Base-by-base conservation (phyloP, 148 eudicot genomes). In the Chenopodium quinoa region DNA sequence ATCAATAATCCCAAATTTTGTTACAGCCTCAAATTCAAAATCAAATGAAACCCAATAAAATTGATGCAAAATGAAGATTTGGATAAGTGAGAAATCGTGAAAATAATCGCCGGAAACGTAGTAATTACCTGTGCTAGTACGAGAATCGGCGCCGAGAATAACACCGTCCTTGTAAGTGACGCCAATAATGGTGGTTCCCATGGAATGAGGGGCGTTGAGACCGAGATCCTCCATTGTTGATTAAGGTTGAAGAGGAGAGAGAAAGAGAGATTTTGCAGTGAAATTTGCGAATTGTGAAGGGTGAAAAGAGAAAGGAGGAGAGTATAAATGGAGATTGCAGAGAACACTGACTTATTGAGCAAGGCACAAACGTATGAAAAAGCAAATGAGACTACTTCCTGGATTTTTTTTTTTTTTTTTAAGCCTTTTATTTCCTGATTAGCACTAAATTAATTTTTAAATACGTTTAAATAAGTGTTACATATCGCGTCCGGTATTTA, bases 101-200 rank as follows among this genome's bases (percentile, higher is more conserved):
- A 31, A 64, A 46, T 9, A 7, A 14, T 37, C 8, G 1, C n/a
- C 23, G 75, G 10, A 50, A 48, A 44, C 44, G 20, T 3, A 37
- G 1, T 40, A 40, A 40, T 71, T 90, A 97, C 99, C 99, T 1
- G 98, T 97, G 89, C 99, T 97, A 71, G 99, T 97, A 14, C 99
- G 90, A 65, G 99, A 97, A 79, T 97, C 99, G 60, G 99, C 99
- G 76, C 99, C 99, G 78, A 94, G 94, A 37, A 97, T 88, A 27
- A 97, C 99, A 74, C 99, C 99, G 58, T 93, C 99, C 75, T 91
- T 81, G 91, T 97, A 97, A 25, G 97, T 89, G 79, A 97, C 97
- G 46, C 99, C 99, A 80, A 97, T 89, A 79, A 97, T 97, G 81
- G 99, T 97, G 73, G 98, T 97, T 2, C 99, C 99, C 94, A 92